Evolutionary conservation across 2,329 filamentous ascomycete species (phyloP).

Genomic region (Aureobasidium lini): DNA sequence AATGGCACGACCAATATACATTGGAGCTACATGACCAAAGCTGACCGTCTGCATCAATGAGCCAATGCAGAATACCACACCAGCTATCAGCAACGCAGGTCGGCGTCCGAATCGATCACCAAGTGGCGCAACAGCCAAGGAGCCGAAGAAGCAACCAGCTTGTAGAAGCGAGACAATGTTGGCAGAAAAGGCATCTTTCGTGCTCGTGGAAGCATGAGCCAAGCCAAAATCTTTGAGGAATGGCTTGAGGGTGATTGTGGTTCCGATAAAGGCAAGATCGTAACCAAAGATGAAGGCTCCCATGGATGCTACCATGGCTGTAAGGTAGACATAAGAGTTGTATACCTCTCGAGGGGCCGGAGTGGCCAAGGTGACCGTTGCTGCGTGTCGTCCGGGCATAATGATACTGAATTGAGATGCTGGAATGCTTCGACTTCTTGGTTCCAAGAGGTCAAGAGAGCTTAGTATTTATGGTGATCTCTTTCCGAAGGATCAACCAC

Average conservation of each 20-base stretch:
- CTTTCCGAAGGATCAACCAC: neutral
- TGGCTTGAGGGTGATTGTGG: conserved; percentile 17
- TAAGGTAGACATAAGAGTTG: conserved; percentile 16
- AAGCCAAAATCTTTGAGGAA: conserved; percentile 18
- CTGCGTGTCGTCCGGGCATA: conserved; percentile 15
- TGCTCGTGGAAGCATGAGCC: conserved; percentile 3
- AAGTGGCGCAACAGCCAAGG: conserved; percentile 13
- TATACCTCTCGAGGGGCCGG: conserved; percentile 15
- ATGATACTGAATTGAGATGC: neutral
- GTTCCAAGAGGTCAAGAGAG: neutral
- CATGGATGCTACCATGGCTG: conserved; percentile 17
- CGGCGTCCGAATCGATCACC: conserved; percentile 15
- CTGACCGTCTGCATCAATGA: conserved; percentile 35
- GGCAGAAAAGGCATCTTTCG: conserved; percentile 16
- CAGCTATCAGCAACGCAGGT: conserved; percentile 14
- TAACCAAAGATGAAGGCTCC: conserved; percentile 20
- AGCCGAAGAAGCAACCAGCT: conserved; percentile 18
- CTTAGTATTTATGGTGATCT: neutral
- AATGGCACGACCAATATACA: conserved; percentile 29
- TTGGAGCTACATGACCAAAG: conserved; percentile 38
- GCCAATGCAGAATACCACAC: conserved; percentile 15
- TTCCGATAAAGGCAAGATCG: conserved; percentile 19
- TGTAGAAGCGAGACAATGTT: conserved; percentile 18
- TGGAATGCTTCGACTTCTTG: neutral
- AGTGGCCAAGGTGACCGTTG: neutral